Evolutionary conservation across 2,329 filamentous ascomycete genomes (phyloP), one percentile per base, ranked within the genome.

Genomic region (Beauveria caledonica): DNA sequence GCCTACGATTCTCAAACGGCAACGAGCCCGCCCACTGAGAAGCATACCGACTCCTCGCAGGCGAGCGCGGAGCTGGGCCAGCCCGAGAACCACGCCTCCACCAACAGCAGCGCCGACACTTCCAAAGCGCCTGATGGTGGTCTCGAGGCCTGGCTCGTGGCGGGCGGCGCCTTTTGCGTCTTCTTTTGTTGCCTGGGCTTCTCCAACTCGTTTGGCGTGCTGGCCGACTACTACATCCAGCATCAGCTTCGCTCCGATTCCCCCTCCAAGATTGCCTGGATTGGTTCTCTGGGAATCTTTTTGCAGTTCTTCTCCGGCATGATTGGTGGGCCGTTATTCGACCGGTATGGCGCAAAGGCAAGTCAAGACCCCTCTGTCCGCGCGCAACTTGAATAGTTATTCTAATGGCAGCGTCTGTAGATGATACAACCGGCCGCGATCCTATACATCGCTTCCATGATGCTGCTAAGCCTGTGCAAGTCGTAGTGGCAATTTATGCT

Each of bases 401-500:
- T 17, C 48, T 50, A 29, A 50, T 10, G 15, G 48, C 25, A 19
- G 10, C 10, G 17, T 2, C 25, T 60, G 23, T 49, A 73, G 69
- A 60, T 75, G 21, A 65, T 76, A 27, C 66, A 67, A 3, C 71
- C 72, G 0, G 70, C 69, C 1, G 68, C 70, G 10, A 54, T 76
- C 7, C 40, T 69, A 6, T 70, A 74, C 61, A 58, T 78, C 33
- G 64, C 78, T 50, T 68, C 71, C 21, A 67, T 79, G 52, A 76
- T 78, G 71, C 76, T 80, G 72, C 67, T 70, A 3, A 76, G 73
- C 56, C 65, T 74, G 8, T 80, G 77, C 64, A 73, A 66, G 4
- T 59, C 72, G 36, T 83, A 82, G 63, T 83, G 74, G 70, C 79
- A 83, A 6, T 73, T 82, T 65, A 77, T 83, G 70, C 76, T 83